Base-by-base conservation (phyloP, 768 basidiomycete species). In the Symmetrospora coprosmae region DNA sequence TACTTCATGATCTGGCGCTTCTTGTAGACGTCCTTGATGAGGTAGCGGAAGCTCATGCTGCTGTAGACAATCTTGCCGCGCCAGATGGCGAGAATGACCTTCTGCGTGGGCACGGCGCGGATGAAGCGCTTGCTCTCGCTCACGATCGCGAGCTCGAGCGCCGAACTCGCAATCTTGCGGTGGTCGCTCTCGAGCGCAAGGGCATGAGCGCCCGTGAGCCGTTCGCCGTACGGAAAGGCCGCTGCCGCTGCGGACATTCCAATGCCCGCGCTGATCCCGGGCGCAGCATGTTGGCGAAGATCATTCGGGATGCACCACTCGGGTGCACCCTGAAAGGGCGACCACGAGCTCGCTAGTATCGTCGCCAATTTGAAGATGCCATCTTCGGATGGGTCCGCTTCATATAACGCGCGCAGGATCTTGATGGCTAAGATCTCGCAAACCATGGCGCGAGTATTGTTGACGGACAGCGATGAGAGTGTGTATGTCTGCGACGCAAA, bases 1-100 rank as follows among this genome's bases (percentile, higher is more conserved):
- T 89, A 88, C 31, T 83, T 75, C 66, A 83, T 81, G 64, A 55
- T 70, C 31, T 80, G 79, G 39, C 79, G 78, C 31, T 79, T 80
- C 73, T 86, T 88, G 75, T 96, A 96, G 68, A 87, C 86, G 72
- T 96, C 92, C 17, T 84, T 82, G 7, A 97, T 77, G 50, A 97
- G 79, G 1, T 88, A 85, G 56, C 56, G 60, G 13, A 52, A 60
- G 1, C 60, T 49, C 16, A 62, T 52, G 34, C 71, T 67, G 5
- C 66, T 64, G 64, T 75, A 76, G 31, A 74, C 70, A 47, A 75
- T 68, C 31, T 71, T 66, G 27, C 75, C 92, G 2, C 80, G 75
- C 72, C 90, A 86, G 48, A 99, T 86, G 52, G 89, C 85, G 66
- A 83, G 82, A 34, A 96, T 80, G 27, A 94, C 83, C 53, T 81